Conservation (phyloP, 768 basidiomycete species). For the Tulasnella sp. region DNA sequence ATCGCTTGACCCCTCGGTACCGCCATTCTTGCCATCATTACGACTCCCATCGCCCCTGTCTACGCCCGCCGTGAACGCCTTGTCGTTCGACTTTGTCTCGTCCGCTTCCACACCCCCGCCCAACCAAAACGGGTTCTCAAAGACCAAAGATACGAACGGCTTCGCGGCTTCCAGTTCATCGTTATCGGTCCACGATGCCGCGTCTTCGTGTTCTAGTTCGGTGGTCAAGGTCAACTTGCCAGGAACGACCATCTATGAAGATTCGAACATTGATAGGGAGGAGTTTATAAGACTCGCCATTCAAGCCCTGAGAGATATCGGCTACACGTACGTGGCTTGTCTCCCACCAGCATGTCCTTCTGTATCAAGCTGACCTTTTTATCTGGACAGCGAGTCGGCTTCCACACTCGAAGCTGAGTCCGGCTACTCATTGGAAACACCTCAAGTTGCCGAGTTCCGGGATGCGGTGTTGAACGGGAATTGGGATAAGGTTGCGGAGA, state of each 20-base stretch:
- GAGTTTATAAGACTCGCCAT: slow-evolving; percentile 83
- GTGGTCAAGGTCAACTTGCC: slow-evolving; percentile 54
- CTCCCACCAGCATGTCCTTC: neutral
- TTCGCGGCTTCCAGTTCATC: neutral
- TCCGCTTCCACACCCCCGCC: neutral
- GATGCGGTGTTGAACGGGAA: slow-evolving; percentile 64
- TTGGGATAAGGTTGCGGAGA: slow-evolving; percentile 67
- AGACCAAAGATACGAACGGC: neutral
- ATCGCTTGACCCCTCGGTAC: no score
- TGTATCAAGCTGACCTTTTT: neutral
- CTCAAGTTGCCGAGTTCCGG: slow-evolving; percentile 67
- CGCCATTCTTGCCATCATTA: neutral
- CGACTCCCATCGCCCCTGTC: neutral
- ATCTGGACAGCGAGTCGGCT: slow-evolving; percentile 60
- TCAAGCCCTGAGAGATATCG: slow-evolving; percentile 81
- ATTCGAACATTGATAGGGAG: slow-evolving; percentile 63
- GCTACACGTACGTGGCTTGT: slow-evolving; percentile 36
- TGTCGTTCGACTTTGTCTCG: neutral
- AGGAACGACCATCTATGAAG: slow-evolving; percentile 64
- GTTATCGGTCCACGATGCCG: neutral
- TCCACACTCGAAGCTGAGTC: slow-evolving; percentile 84
- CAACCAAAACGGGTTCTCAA: neutral
- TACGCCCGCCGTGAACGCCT: neutral
- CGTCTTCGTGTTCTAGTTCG: slow-evolving; percentile 18
- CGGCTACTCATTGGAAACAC: slow-evolving; percentile 72